Evolutionary conservation across 805 yeast species (phyloP), one percentile per base, ranked within the genome.

Genomic region (Kodamaea kaohsiungensis): DNA sequence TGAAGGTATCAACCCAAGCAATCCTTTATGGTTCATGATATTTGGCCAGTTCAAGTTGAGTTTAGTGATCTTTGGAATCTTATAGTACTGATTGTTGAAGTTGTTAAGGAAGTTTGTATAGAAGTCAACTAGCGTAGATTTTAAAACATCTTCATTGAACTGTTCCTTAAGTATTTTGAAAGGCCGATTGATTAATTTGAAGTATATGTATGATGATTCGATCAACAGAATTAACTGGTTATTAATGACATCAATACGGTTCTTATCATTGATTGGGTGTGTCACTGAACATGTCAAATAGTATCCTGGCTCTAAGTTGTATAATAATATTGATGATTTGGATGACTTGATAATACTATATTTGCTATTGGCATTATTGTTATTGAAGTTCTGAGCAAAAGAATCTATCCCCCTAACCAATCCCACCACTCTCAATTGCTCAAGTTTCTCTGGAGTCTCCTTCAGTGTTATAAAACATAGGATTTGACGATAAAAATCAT

Each of bases 321-420:
- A 54, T 1, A 70, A 53, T 9, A 73, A 52, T 0, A 67, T 62
- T 13, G 72, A 58, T 2, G 72, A 66, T 13, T 61, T 62, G 7
- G 65, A 50, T 0, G 70, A 56, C 45, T 63, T 62, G 6, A 74
- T 67, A 2, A 67, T 61, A n/a, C 59, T 58, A 2, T 63, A 60
- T 27, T 52, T 54, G 10, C 53, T 46, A 3, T 49, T 17, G 10
- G 49, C n/a, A n/a, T n/a, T 25, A 17, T 52, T 27, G 0, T 49
- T 16, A 15, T 57, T 59, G 53, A 75, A 72, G 35, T 64, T 69
- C 3, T 55, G 49, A 7, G 66, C 65, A 46, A 76, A 62, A 19
- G 73, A 66, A 45, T 63, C 65, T 2, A 73, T 64, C 2, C 79
- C 79, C 46, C 75, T 66, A 8, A 73, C 59, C 15, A 76, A 56